phyloP scores from a whole-genome alignment of 2,329 filamentous ascomycete species.

The Colletotrichum endophyticum region DNA sequence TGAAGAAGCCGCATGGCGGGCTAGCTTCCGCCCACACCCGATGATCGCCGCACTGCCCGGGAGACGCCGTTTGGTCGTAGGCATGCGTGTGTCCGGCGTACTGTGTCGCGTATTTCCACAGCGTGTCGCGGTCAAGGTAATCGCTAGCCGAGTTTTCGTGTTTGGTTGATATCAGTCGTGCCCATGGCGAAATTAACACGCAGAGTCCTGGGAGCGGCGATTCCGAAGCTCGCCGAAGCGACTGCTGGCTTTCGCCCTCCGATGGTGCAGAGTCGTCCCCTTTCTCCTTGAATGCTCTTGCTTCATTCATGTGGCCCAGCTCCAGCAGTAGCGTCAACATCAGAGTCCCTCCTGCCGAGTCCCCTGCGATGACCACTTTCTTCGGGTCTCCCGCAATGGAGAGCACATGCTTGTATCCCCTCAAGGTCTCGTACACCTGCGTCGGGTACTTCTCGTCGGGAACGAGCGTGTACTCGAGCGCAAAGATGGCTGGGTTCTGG shows the following conservation, averaged over 20 bases:
- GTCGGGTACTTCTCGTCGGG: constrained; percentile 75
- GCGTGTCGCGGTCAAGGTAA: constrained; percentile 70
- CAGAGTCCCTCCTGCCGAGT: constrained; percentile 80
- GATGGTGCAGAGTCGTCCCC: constrained; percentile 12
- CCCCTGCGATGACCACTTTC: constrained; percentile 74
- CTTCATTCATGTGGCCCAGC: constrained; percentile 53
- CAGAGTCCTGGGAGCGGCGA: constrained; percentile 55
- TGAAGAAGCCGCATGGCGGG: constrained; percentile 69
- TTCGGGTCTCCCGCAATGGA: constrained; percentile 61
- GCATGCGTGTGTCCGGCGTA: constrained; percentile 61
- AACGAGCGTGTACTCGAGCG: constrained; percentile 81
- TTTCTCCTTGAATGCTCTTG: constrained; percentile 8
- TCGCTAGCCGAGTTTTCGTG: constrained; percentile 76
- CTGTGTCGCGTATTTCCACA: constrained; percentile 73
- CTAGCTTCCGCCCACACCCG: constrained; percentile 70
- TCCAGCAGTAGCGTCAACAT: constrained; percentile 75
- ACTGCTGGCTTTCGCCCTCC: constrained; percentile 5
- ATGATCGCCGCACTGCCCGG: constrained; percentile 71
- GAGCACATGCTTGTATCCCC: constrained; percentile 74
- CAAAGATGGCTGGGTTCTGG: constrained; percentile 78
- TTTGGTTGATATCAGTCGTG: constrained; percentile 70
- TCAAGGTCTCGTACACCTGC: constrained; percentile 72
- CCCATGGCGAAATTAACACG: constrained; percentile 81
- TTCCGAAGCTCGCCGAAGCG: constrained; percentile 9
- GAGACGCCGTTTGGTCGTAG: constrained; percentile 55